Evolutionary conservation across 2,329 filamentous ascomycete genomes (phyloP), one percentile per base, ranked within the genome.

Genomic region (Exophiala mesophila): DNA sequence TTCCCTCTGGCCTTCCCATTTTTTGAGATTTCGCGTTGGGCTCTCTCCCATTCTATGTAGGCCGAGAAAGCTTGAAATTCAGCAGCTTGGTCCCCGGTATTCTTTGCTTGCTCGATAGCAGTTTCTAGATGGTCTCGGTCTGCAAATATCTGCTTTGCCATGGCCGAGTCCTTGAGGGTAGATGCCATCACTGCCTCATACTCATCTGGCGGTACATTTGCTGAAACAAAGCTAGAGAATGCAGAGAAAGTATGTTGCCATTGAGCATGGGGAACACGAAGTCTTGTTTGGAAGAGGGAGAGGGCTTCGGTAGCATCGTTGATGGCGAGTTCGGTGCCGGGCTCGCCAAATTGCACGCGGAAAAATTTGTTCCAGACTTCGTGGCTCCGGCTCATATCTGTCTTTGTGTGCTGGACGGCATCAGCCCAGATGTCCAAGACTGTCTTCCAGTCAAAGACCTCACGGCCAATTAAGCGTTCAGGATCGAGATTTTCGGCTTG

Each of bases 11-110:
- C 55, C 73, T 80, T 49, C 76, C 76, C 53, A 13, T 36, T 24
- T 15, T 37, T 30, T 17, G 13, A 20, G 12, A 33, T 13, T 71
- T 72, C 57, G 80, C 47, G 31, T 26, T 49, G 77, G 13, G 65
- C 70, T 56, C 82, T 75, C 68, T 98, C 92, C 85, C 87, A 96
- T 40, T 86, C 81, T 13, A 97, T 70, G 57, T 98, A 98, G 41
- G 84, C 77, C 3, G 63, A 65, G 49, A 75, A 75, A 3, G 70
- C 64, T 15, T 63, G 61, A 62, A 75, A 77, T 47, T 80, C 72
- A 6, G 67, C 63, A n/a, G 63, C 61, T 41, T 62, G 65, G 50
- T 82, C 77, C 23, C 67, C 68, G n/a, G 67, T 63, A 31, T 74
- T 67, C 19, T 67, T 59, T 1, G 75, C 74, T 39, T 71, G 68